Base-by-base conservation (phyloP, 2,329 filamentous ascomycete species). In the Verticillium nubilum region DNA sequence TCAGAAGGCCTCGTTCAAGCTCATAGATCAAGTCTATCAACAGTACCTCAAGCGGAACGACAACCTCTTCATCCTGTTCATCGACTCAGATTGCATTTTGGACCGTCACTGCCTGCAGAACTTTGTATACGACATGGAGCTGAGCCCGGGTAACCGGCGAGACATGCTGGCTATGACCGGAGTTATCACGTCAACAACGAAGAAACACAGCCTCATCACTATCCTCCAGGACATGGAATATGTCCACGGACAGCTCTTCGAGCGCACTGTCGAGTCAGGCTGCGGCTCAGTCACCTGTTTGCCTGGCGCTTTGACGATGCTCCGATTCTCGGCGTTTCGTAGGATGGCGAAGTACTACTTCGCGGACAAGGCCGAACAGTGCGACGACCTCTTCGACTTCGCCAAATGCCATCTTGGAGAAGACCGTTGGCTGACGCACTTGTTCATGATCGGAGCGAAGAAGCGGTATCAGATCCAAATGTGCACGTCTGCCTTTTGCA, bases 281-380 rank as follows among this genome's bases (percentile, higher is more conserved):
- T 97, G 94, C 71, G 94, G 94, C 57, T 87, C 94, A 5, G 94
- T 99, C 54, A 98, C 94, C 33, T 99, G 94, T 73, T 81, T 99
- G 54, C 95, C 95, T 0, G 94, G 95, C 28, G 94, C 94, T n/a
- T 77, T 98, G 66, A 98, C 94, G 1, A 96, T 97, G 78, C 79
- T 99, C 58, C 91, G 95, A 58, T 97, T 97, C 76, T 97, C 94
- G 2, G 95, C 95, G 5, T 98, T 99, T 76, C 85, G 93, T 60
- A 89, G 90, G 69, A 97, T 99, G 92, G 92, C 94, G 69, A 96
- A 96, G 71, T 97, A 97, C 76, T 98, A 99, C 76, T 99, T 99
- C 73, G 92, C 93, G 42, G 94, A 97, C 75, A 96, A 97, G 73
- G 92, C 92, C 4, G 94, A 97, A 73, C 90, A 96, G 70, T 97